A percentile compares a stretch with the other conserved stretches of the same genome.
Evolutionary conservation across 2,329 filamentous ascomycete species (phyloP).

Genomic region (Aspergillus hortae): DNA sequence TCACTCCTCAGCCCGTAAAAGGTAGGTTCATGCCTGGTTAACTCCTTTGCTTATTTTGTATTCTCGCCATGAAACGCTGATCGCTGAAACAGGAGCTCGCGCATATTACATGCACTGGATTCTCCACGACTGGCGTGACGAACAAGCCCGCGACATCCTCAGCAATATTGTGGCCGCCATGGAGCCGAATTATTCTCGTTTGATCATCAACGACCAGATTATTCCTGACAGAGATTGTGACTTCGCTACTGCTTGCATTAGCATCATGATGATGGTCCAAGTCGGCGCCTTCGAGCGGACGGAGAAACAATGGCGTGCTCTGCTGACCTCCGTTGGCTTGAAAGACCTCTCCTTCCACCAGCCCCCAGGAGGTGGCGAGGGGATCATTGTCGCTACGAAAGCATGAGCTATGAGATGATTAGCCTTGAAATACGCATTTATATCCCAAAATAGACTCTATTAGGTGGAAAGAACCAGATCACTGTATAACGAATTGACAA

Average conservation of each 20-base stretch:
- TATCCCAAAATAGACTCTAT: background rate
- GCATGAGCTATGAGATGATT: background rate
- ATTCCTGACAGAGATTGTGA: conserved; percentile 17
- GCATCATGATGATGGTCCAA: conserved; percentile 18
- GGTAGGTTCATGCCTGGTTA: conserved; percentile 1
- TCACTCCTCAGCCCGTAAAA: conserved; percentile 19
- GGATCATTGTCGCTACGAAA: conserved; percentile 5
- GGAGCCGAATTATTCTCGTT: conserved; percentile 19
- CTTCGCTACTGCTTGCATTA: conserved; percentile 7
- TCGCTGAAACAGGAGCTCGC: conserved; percentile 11
- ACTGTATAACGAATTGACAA: no score
- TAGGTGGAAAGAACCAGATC: no score
- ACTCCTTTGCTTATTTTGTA: background rate
- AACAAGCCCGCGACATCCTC: conserved; percentile 16
- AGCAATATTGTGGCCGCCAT: conserved; percentile 15
- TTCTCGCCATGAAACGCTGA: background rate
- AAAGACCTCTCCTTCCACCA: conserved; percentile 7
- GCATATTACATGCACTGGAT: conserved; percentile 23
- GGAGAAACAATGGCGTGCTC: conserved; percentile 18
- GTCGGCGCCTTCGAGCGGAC: conserved; percentile 16
- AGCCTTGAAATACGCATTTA: background rate
- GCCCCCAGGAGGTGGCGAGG: conserved; percentile 1
- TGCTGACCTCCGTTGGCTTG: conserved; percentile 16
- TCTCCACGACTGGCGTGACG: conserved; percentile 22
- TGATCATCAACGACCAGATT: conserved; percentile 27